Conservation (phyloP, 1,139 yeast species). For the Sugiyamaella sp. region DNA sequence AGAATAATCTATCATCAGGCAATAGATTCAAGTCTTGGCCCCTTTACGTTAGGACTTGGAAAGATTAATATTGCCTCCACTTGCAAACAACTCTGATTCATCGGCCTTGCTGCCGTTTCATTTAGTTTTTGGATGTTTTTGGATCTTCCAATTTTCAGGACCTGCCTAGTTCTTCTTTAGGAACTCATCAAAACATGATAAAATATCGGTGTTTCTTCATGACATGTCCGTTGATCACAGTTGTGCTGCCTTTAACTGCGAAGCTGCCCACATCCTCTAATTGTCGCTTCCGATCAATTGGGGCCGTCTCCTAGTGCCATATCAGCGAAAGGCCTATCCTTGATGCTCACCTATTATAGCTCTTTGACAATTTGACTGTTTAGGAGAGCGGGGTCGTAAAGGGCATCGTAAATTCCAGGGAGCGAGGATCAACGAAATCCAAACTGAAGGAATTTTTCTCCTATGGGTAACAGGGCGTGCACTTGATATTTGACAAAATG, state of each 20-base stretch:
- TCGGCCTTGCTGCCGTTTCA: conserved; percentile 27
- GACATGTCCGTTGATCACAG: conserved; percentile 17
- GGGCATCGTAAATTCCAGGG: conserved; percentile 56
- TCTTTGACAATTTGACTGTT: conserved; percentile 31
- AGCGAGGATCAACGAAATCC: too few relatives aligned
- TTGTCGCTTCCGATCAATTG: conserved; percentile 37
- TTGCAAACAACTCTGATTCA: conserved; percentile 55
- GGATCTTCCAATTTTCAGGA: conserved; percentile 91
- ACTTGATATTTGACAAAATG: too few relatives aligned
- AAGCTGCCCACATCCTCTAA: conserved; percentile 25
- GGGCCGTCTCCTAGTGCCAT: conserved; percentile 27
- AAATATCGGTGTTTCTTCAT: conserved; percentile 49
- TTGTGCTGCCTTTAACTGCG: conserved; percentile 16
- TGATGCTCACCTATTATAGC: conserved; percentile 28
- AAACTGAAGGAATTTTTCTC: too few relatives aligned
- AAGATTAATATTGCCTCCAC: conserved; percentile 48
- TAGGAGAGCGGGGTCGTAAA: conserved; percentile 49
- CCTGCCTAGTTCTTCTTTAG: conserved; percentile 83
- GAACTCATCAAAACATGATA: conserved; percentile 78
- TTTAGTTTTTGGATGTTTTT: conserved; percentile 51
- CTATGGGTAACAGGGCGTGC: too few relatives aligned
- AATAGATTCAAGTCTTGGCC: conserved; percentile 52
- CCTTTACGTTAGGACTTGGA: conserved; percentile 50
- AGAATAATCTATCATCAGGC: conserved; percentile 77
- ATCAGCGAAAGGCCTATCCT: conserved; percentile 13